Conservation (phyloP, 1,284 basidiomycete genomes). For the Puccinia polysora region DNA sequence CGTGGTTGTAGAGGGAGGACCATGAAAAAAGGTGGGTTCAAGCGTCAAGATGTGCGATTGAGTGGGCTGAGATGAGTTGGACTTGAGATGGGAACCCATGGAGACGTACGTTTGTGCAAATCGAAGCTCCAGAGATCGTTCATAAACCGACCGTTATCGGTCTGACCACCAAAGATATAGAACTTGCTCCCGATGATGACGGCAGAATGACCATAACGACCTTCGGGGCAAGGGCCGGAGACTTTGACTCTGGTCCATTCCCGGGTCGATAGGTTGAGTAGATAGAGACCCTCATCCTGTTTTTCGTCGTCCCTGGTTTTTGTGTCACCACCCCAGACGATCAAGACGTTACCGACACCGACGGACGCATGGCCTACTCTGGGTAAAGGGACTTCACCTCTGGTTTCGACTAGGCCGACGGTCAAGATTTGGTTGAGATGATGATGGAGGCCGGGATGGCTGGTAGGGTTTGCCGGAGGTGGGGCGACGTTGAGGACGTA, state of each 20-base stretch:
- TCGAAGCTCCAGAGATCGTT: slow-evolving; percentile 97
- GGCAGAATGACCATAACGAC: slow-evolving; percentile 92
- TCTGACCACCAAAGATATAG: slow-evolving; percentile 94
- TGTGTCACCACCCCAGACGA: slow-evolving; percentile 98
- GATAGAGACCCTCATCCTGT: slow-evolving; percentile 88
- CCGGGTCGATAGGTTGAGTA: slow-evolving; percentile 85
- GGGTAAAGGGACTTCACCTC: slow-evolving; percentile 80
- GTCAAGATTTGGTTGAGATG: slow-evolving; percentile 54
- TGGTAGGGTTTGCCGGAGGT: slow-evolving; percentile 23
- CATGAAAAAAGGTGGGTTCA: slow-evolving; percentile 26
- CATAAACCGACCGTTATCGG: slow-evolving; percentile 75
- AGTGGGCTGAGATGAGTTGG: not conserved
- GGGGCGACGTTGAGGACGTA: slow-evolving; percentile 75
- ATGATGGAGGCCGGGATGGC: slow-evolving; percentile 43
- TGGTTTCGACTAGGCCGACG: slow-evolving; percentile 62
- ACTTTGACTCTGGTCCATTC: slow-evolving; percentile 90
- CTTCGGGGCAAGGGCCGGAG: slow-evolving; percentile 69
- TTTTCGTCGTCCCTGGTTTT: slow-evolving; percentile 64
- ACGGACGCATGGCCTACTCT: slow-evolving; percentile 94
- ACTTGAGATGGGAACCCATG: not conserved
- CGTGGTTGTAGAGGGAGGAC: slow-evolving; percentile 14
- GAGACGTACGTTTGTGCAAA: slow-evolving; percentile 74
- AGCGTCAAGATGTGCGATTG: not conserved
- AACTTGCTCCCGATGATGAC: slow-evolving; percentile 87
- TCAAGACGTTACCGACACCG: slow-evolving; percentile 88